phyloP scores from a whole-genome alignment of 805 yeast species.

The Saturnispora ahearnii region DNA sequence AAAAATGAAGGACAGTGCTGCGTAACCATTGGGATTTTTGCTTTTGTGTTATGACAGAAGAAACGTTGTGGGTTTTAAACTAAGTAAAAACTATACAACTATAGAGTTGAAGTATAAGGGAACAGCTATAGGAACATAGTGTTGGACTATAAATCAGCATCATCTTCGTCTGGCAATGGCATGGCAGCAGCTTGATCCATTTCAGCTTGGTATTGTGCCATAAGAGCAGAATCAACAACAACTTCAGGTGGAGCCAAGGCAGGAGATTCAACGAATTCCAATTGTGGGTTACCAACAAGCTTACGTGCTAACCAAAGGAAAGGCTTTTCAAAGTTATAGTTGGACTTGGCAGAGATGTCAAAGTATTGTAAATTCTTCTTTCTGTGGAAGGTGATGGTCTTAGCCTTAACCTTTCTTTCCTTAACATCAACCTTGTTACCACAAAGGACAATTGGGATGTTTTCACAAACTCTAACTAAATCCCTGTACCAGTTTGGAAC shows the following conservation, averaged over 20 bases:
- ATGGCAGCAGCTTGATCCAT: slow-evolving; percentile 99
- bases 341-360: slow-evolving; percentile 99
- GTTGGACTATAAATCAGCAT: slow-evolving; percentile 66
- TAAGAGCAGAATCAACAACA: slow-evolving; percentile 88
- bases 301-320: slow-evolving; percentile 99
- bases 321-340: slow-evolving; percentile 99
- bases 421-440: slow-evolving; percentile 99
- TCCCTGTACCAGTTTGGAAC: slow-evolving; percentile 99
- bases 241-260: slow-evolving; percentile 99
- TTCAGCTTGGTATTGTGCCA: slow-evolving; percentile 98
- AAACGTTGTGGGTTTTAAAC: too few relatives aligned
- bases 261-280: slow-evolving; percentile 98
- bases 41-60: too few relatives aligned
- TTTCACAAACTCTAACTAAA: slow-evolving; percentile 98
- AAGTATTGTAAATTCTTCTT: slow-evolving; percentile 99
- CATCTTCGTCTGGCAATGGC: slow-evolving; percentile 99
- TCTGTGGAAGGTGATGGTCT: slow-evolving; percentile 99
- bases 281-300: slow-evolving; percentile 94
- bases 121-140: background rate
- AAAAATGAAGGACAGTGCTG: too few relatives aligned
- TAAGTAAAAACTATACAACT: background rate
- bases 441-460: slow-evolving; percentile 96
- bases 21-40: too few relatives aligned
- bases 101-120: background rate
- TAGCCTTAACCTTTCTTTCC: slow-evolving; percentile 99